Base-by-base conservation (phyloP, 2,329 filamentous ascomycete genomes). In the Microdochium trichocladiopsis region DNA sequence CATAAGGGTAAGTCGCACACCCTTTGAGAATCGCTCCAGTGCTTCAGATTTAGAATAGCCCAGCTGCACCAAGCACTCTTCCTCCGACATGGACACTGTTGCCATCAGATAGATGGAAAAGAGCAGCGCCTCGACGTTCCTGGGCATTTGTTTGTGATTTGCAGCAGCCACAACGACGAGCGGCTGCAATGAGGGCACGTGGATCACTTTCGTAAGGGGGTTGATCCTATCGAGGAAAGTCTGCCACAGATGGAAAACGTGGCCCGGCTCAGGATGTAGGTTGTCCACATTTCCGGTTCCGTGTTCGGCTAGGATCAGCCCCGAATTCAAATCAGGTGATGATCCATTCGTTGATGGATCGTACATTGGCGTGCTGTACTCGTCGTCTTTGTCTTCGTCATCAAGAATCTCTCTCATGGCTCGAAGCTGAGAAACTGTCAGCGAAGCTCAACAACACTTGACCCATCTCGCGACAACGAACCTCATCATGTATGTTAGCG, bases 191-290 rank as follows among this genome's bases (percentile, higher is more conserved):
- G 83, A 83, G 0, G 88, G 87, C 1, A 86, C 78, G 62, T 93
- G 88, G 23, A 90, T 82, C 47, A 84, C 61, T 52, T 66, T 66
- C 49, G 64, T 66, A 49, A 67, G 37, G 8, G 88, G 87, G 60
- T 92, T 87, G 52, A 92, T 83, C 55, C 88, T 84, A 49, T 89
- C 83, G 5, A 90, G 70, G 57, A 86, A 91, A 9, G 82, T 73
- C 63, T 90, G 85, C 88, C 88, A 93, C 4, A 93, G 74, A 50
- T 78, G 77, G 60, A 88, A 84, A 24, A 88, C 79, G 31, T 88
- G 82, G 12, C 81, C 76, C 0, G 83, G 78, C 4, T 81, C 72
- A 0, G 88, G 88, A 58, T 87, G 84, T 62, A 87, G 69, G 14
- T 77, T 73, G 50, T 77, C 72, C 14, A 72, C 59, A 47, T 66